A percentile compares a stretch with the other conserved stretches of the same genome.
Conservation (phyloP, 108 stramenopile genomes). For the Skeletonema menzelii region DNA sequence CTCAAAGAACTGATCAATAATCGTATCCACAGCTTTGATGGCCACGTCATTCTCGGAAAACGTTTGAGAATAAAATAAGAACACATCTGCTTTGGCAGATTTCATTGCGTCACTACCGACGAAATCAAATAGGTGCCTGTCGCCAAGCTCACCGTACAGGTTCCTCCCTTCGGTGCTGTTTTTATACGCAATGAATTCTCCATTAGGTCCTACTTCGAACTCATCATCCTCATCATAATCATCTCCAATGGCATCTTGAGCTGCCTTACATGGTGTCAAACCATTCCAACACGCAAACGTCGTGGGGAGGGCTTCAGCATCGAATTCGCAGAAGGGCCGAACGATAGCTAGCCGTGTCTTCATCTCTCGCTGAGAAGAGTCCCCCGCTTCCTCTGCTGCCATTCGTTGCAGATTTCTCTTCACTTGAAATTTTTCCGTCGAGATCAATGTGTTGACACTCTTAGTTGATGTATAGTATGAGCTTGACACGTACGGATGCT, state of each 20-base stretch:
- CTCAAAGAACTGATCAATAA: constrained; percentile 62
- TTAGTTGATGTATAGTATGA: constrained; percentile 56
- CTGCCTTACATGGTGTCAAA: constrained; percentile 59
- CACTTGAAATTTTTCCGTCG: constrained; percentile 46
- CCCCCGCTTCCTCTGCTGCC: constrained; percentile 13
- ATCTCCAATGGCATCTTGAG: constrained; percentile 50
- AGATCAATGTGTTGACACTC: constrained; percentile 35
- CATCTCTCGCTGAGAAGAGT: constrained; percentile 8
- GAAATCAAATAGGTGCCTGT: constrained; percentile 40
- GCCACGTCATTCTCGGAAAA: constrained; percentile 58
- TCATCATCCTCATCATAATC: constrained; percentile 27
- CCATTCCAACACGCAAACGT: constrained; percentile 65
- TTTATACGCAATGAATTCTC: constrained; percentile 15
- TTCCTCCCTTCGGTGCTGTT: constrained; percentile 9
- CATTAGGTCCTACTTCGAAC: constrained; percentile 20
- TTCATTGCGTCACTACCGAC: constrained; percentile 57
- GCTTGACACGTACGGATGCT: constrained; percentile 60
- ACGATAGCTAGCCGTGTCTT: constrained; percentile 58
- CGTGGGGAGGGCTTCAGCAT: constrained; percentile 61
- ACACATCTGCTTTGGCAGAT: constrained; percentile 58
- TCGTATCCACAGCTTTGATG: constrained; percentile 59
- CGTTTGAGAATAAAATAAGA: constrained; percentile 71
- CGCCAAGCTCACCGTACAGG: neutral
- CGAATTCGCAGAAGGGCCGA: constrained; percentile 65
- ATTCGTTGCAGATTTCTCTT: constrained; percentile 11